A percentile compares a stretch with the other conserved stretches of the same genome.
phyloP scores from a whole-genome alignment of 805 yeast genomes.

The Kuraishia capsulata region DNA sequence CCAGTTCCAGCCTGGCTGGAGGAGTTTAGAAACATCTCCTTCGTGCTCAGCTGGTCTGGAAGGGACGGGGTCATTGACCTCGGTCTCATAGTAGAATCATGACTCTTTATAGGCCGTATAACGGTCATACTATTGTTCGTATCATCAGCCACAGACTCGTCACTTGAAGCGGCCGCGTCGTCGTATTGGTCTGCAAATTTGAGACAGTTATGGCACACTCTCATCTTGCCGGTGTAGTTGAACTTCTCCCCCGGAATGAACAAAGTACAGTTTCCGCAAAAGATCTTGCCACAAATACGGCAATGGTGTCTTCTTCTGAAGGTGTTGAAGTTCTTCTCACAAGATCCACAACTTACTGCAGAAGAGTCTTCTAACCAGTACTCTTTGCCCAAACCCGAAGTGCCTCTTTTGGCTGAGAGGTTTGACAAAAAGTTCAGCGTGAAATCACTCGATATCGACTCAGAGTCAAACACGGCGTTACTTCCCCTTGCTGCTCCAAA shows the following conservation, averaged over 20 bases:
- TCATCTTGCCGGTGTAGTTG: slow-evolving; percentile 56
- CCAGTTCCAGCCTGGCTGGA: slow-evolving; percentile 2
- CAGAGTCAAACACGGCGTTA: slow-evolving; percentile 1
- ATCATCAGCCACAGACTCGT: slow-evolving; percentile 40
- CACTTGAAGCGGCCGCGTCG: slow-evolving; percentile 52
- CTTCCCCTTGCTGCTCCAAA: not conserved
- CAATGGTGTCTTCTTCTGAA: slow-evolving; percentile 93
- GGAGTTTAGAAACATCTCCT: not conserved
- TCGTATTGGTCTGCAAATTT: slow-evolving; percentile 56
- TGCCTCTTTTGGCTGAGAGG: slow-evolving; percentile 14
- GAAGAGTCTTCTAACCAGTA: slow-evolving; percentile 97
- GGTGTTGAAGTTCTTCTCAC: slow-evolving; percentile 73
- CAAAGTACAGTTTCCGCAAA: slow-evolving; percentile 75
- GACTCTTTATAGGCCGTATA: slow-evolving; percentile 2
- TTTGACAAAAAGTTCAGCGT: slow-evolving; percentile 3
- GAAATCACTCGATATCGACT: slow-evolving; percentile 3
- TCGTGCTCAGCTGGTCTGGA: not conserved
- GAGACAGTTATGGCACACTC: slow-evolving; percentile 71
- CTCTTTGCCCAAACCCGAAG: slow-evolving; percentile 50
- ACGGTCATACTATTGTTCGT: slow-evolving; percentile 9
- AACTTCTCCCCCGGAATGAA: slow-evolving; percentile 60
- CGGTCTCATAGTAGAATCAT: not conserved
- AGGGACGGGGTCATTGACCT: not conserved
- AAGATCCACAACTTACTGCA: slow-evolving; percentile 78
- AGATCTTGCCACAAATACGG: slow-evolving; percentile 91